Conservation (phyloP, 2,329 filamentous ascomycete species). For the Fusarium pilosicola region DNA sequence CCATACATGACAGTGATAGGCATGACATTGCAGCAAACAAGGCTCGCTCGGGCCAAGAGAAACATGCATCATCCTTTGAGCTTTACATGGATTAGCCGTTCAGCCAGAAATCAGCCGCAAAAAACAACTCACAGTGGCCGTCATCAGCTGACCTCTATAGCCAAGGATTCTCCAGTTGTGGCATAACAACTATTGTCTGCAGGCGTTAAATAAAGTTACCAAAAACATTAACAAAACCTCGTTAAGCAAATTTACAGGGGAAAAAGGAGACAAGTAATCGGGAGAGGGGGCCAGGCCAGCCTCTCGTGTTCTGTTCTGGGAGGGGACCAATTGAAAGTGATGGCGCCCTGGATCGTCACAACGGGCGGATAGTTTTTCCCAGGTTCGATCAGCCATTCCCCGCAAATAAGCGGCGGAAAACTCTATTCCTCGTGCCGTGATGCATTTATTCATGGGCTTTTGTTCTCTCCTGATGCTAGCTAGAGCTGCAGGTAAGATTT, state of each 20-base stretch:
- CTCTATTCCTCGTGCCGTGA: background rate
- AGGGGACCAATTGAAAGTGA: background rate
- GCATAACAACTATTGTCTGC: background rate
- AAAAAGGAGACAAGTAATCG: background rate
- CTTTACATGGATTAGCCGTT: background rate
- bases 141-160: conserved; percentile 11
- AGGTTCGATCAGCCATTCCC: background rate
- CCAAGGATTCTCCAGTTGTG: conserved; percentile 27
- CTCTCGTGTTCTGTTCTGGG: background rate
- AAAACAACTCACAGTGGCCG: background rate
- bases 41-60: background rate
- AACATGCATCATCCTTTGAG: background rate
- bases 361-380: background rate
- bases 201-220: background rate
- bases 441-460: background rate
- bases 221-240: background rate
- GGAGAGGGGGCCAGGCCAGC: background rate
- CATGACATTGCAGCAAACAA: background rate
- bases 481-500: conserved; percentile 20
- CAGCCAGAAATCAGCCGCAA: background rate
- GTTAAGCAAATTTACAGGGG: background rate
- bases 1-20: background rate
- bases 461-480: conserved; percentile 15
- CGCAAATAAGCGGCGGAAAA: conserved; percentile 14
- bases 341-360: conserved; percentile 4